Conservation (phyloP, 306 rosid species). For the Fragaria iinumae region DNA sequence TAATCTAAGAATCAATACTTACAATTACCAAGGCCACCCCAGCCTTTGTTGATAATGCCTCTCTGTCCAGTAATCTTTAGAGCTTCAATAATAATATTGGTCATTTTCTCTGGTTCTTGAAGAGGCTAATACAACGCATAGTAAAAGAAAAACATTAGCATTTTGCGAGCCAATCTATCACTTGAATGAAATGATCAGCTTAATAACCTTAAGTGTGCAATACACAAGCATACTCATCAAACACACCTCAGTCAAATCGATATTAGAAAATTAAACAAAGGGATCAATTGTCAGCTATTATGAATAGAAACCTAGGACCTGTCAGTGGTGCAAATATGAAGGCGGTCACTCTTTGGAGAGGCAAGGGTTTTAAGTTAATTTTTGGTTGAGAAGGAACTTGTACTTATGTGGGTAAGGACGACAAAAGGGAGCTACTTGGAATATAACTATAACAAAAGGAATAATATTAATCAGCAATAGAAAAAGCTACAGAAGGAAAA, state of each 20-base stretch:
- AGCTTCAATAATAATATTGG: constrained; percentile 67
- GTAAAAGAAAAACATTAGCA: constrained; percentile 6
- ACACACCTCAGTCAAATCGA: background rate
- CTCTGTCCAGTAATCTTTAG: constrained; percentile 75
- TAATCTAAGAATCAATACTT: constrained; percentile 36
- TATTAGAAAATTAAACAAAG: background rate
- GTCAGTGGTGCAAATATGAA: background rate
- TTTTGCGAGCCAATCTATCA: background rate
- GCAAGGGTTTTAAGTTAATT: background rate
- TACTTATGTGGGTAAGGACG: background rate
- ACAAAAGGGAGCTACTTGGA: background rate
- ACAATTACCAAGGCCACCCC: constrained; percentile 97
- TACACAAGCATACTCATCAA: background rate
- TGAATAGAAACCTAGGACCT: background rate
- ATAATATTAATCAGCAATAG: background rate
- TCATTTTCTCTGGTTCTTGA: constrained; percentile 72
- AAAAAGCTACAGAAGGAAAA: background rate
- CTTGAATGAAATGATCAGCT: background rate
- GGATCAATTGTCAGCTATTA: background rate
- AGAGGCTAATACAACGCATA: constrained; percentile 59
- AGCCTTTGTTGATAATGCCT: constrained; percentile 90
- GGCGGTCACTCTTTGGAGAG: background rate
- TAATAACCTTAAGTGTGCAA: background rate
- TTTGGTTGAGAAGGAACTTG: background rate
- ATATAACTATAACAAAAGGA: background rate